phyloP scores from a whole-genome alignment of 2,329 filamentous ascomycete genomes.

The Albifimbria verrucaria region DNA sequence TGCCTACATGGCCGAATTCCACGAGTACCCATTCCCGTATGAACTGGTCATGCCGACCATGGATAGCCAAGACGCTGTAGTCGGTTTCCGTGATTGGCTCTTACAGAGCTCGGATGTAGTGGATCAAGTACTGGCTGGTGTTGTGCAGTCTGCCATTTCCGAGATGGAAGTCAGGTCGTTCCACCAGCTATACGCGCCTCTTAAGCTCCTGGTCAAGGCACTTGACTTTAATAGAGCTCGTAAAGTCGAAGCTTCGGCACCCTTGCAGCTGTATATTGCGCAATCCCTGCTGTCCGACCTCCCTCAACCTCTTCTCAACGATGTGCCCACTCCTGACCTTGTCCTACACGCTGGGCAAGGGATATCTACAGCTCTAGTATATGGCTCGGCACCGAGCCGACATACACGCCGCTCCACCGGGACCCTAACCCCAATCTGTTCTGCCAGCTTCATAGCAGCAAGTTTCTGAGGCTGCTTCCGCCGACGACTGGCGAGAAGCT shows the following conservation, averaged over 20 bases:
- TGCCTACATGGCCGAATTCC: slow-evolving; percentile 25
- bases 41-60: slow-evolving; percentile 29
- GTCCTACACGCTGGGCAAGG: slow-evolving; percentile 62
- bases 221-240: slow-evolving; percentile 41
- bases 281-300: slow-evolving; percentile 73
- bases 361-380: slow-evolving; percentile 86
- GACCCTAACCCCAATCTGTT: slow-evolving; percentile 96
- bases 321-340: slow-evolving; percentile 66
- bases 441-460: slow-evolving; percentile 72
- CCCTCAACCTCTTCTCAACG: slow-evolving; percentile 56
- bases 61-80: slow-evolving; percentile 12
- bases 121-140: slow-evolving; percentile 27
- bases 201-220: slow-evolving; percentile 62
- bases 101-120: slow-evolving; percentile 18
- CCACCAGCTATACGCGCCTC: slow-evolving; percentile 55
- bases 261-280: slow-evolving; percentile 71
- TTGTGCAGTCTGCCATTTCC: slow-evolving; percentile 23
- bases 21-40: slow-evolving; percentile 33
- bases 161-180: slow-evolving; percentile 35
- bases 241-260: slow-evolving; percentile 14
- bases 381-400: slow-evolving; percentile 85
- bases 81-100: slow-evolving; percentile 24
- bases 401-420: slow-evolving; percentile 84
- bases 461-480: slow-evolving; percentile 68
- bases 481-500: slow-evolving; percentile 62